These are phyloP conservation scores for Mallotus japonicus DNA, from an alignment of 441 rosid species.

Conservation along the genomic window DNA sequence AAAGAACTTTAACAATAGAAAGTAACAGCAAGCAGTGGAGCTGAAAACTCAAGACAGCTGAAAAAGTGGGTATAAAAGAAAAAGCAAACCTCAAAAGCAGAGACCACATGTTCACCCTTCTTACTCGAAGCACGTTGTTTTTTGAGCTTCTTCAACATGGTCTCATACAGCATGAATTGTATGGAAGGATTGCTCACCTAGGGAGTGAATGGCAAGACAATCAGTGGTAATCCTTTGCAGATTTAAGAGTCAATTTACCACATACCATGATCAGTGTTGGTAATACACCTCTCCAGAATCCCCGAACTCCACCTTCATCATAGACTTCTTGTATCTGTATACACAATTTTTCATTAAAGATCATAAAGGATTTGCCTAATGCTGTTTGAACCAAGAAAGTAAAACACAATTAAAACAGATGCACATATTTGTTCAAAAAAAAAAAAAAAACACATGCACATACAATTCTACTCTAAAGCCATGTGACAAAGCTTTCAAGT, in stretches of 20 bases:
- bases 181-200: slow-evolving; percentile 97
- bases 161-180: slow-evolving; percentile 94
- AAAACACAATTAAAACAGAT: background rate
- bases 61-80: background rate
- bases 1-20: background rate
- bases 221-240: slow-evolving; percentile 31
- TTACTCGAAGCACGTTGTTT: slow-evolving; percentile 43
- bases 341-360: slow-evolving; percentile 21
- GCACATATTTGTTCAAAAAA: too few relatives aligned
- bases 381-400: slow-evolving; percentile 14
- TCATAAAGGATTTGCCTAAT: background rate
- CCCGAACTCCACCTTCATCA: slow-evolving; percentile 77
- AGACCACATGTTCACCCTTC: slow-evolving; percentile 51
- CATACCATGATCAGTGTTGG: slow-evolving; percentile 95
- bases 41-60: background rate
- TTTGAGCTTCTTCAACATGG: slow-evolving; percentile 81
- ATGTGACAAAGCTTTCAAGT: background rate
- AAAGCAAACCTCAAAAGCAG: slow-evolving; percentile 75
- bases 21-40: background rate
- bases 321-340: slow-evolving; percentile 79
- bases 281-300: slow-evolving; percentile 93
- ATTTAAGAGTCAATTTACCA: slow-evolving; percentile 26
- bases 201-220: slow-evolving; percentile 23
- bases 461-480: background rate
- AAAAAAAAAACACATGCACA: background rate